Conservation (phyloP, 805 yeast species). For the Schwanniomyces occidentalis region DNA sequence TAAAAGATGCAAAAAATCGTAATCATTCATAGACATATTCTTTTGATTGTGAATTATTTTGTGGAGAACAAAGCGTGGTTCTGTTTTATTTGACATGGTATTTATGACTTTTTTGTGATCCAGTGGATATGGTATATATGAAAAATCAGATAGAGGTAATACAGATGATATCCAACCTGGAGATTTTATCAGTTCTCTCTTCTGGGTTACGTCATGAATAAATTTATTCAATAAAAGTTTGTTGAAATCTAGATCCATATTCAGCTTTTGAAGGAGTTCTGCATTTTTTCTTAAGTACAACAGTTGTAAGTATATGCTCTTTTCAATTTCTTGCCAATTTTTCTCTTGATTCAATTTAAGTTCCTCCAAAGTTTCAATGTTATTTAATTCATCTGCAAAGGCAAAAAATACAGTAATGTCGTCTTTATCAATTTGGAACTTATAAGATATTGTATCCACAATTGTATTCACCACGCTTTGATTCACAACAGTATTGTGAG, state of each 20-base stretch:
- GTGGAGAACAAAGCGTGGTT: background rate
- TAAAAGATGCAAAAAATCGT: constrained; percentile 5
- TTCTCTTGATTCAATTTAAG: background rate
- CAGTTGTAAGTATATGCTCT: constrained; percentile 2
- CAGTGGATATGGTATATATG: background rate
- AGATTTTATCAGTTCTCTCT: background rate
- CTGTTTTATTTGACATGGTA: background rate
- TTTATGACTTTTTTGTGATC: background rate
- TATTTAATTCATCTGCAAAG: constrained; percentile 1
- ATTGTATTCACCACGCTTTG: constrained; percentile 16
- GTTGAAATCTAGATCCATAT: background rate
- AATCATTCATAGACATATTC: constrained; percentile 2
- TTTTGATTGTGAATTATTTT: background rate
- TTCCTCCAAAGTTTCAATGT: constrained; percentile 1
- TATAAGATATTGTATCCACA: constrained; percentile 19
- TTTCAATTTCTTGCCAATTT: background rate
- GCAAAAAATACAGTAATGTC: constrained; percentile 6
- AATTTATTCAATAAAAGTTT: background rate
- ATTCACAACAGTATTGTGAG: constrained; percentile 12
- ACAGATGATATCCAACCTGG: constrained; percentile 9
- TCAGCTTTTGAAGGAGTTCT: background rate
- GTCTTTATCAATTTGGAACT: constrained; percentile 8
- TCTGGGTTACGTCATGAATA: background rate
- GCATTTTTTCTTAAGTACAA: constrained; percentile 1
- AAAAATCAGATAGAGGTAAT: constrained; percentile 2